phyloP scores from a whole-genome alignment of 495 filamentous ascomycete species.

The Penicillium canariense region DNA sequence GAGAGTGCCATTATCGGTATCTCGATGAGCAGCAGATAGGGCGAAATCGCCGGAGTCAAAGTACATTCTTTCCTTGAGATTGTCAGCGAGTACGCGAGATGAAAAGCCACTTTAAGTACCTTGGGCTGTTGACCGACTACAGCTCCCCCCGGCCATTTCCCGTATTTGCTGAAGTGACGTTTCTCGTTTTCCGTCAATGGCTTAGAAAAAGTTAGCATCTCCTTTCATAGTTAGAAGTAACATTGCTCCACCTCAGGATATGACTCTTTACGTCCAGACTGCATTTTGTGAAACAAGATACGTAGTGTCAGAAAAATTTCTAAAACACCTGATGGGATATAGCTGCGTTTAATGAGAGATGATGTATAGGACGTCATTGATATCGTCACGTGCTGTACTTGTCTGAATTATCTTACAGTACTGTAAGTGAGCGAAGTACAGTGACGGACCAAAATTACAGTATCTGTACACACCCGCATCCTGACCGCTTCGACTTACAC shows the following conservation, averaged over 20 bases:
- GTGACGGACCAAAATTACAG: no score
- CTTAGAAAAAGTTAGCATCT: slow-evolving; percentile 1
- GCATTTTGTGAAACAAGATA: neutral
- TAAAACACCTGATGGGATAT: no score
- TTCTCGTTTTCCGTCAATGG: slow-evolving; percentile 11
- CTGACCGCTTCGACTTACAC: no score
- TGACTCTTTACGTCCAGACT: neutral
- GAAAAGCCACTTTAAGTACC: slow-evolving; percentile 9
- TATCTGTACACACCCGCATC: no score
- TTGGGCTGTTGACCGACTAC: slow-evolving; percentile 13
- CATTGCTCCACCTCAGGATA: neutral
- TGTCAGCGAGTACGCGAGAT: slow-evolving; percentile 4
- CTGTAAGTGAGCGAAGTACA: no score
- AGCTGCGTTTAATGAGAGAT: no score
- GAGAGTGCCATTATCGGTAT: slow-evolving; percentile 24
- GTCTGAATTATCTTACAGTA: no score
- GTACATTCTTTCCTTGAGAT: slow-evolving; percentile 26
- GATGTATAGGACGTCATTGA: no score
- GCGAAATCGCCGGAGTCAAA: slow-evolving; percentile 37
- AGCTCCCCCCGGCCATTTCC: slow-evolving; percentile 12
- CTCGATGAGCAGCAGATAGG: slow-evolving; percentile 23
- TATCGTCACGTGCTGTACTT: no score
- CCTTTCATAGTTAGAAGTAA: neutral
- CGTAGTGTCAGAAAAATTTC: neutral
- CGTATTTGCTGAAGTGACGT: slow-evolving; percentile 13